Conservation (phyloP, 805 yeast genomes). For the Wickerhamomyces ciferrii region DNA sequence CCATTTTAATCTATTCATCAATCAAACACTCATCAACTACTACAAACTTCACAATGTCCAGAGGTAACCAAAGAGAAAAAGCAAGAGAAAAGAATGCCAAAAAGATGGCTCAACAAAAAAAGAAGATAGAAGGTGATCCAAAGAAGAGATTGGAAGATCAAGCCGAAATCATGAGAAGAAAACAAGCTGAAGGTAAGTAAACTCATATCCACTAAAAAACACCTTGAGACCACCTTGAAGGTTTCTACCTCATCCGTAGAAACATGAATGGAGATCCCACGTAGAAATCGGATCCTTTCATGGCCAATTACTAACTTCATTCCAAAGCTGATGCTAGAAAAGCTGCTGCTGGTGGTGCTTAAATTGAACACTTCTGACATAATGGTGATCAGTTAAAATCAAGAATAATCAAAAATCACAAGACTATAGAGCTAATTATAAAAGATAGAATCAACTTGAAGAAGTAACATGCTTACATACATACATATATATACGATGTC, state of each 20-base stretch:
- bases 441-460: neutral
- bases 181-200: slow-evolving; percentile 75
- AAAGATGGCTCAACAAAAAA: slow-evolving; percentile 63
- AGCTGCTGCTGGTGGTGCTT: slow-evolving; percentile 25
- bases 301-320: slow-evolving; percentile 4
- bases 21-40: too few relatives aligned
- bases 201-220: neutral
- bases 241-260: neutral
- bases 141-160: slow-evolving; percentile 80
- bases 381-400: too few relatives aligned
- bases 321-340: slow-evolving; percentile 44
- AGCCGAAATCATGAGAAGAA: slow-evolving; percentile 85
- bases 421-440: neutral
- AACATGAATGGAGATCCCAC: neutral
- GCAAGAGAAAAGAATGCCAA: slow-evolving; percentile 87
- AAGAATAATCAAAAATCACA: neutral
- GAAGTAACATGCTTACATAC: neutral
- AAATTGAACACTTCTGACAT: too few relatives aligned
- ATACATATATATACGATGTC: neutral
- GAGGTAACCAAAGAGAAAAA: slow-evolving; percentile 95
- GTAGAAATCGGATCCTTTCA: neutral
- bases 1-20: too few relatives aligned
- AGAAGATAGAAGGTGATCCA: slow-evolving; percentile 79
- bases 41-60: slow-evolving; percentile 52
- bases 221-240: neutral